These are phyloP conservation scores for Lachancea sp. DNA, from an alignment of 805 yeast species.

Conservation along the genomic window DNA sequence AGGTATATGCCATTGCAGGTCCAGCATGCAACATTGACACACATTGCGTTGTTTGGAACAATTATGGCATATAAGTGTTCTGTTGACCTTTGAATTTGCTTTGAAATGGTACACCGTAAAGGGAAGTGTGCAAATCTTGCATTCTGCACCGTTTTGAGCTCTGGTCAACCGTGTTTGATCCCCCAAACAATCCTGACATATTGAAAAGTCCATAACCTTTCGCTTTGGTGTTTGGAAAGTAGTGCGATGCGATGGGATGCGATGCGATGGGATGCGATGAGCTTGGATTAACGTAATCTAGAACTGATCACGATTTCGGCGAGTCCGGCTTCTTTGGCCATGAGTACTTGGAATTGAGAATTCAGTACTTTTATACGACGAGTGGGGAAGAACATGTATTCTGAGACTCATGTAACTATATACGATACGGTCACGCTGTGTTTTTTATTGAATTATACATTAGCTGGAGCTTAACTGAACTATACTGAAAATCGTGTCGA, in stretches of 20 bases:
- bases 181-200: slow-evolving; percentile 74
- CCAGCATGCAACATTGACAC: slow-evolving; percentile 85
- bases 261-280: slow-evolving; percentile 4
- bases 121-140: slow-evolving; percentile 79
- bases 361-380: too few relatives aligned
- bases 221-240: too few relatives aligned
- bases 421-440: too few relatives aligned
- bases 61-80: slow-evolving; percentile 67
- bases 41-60: slow-evolving; percentile 77
- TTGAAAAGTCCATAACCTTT: slow-evolving; percentile 40
- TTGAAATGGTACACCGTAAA: slow-evolving; percentile 65
- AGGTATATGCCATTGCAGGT: slow-evolving; percentile 76
- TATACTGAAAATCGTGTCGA: too few relatives aligned
- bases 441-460: too few relatives aligned
- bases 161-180: slow-evolving; percentile 48
- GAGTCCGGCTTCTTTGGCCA: too few relatives aligned
- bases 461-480: too few relatives aligned
- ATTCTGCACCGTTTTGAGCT: slow-evolving; percentile 68
- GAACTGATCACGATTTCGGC: not conserved
- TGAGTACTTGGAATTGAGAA: too few relatives aligned
- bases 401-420: too few relatives aligned
- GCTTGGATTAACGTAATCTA: not conserved
- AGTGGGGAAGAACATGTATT: too few relatives aligned
- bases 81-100: slow-evolving; percentile 41
- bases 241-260: not conserved